Percentiles rank a stretch among this genome's conserved stretches.
These are phyloP conservation scores for Pseudocercospora fijiensis DNA, from an alignment of 2,329 filamentous ascomycete genomes.

Conservation along the genomic window DNA sequence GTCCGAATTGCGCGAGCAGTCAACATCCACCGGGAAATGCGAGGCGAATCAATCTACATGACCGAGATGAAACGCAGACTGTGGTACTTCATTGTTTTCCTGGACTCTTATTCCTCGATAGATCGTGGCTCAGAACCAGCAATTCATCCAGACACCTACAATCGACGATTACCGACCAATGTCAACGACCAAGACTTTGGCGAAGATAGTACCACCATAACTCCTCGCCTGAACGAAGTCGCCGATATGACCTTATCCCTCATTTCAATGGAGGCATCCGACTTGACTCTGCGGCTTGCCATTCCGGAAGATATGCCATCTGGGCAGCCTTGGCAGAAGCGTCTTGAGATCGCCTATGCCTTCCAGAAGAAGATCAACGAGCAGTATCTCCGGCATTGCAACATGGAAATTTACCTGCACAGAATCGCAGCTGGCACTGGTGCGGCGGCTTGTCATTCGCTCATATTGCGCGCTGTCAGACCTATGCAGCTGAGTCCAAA, in stretches of 20 bases:
- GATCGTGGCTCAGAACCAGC: constrained; percentile 37
- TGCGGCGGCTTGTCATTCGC: constrained; percentile 24
- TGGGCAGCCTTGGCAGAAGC: constrained; percentile 33
- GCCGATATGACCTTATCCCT: constrained; percentile 37
- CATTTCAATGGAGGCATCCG: constrained; percentile 22
- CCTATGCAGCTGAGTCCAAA: constrained; percentile 31
- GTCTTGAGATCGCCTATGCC: constrained; percentile 32
- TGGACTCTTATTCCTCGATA: constrained; percentile 34
- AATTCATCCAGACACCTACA: constrained; percentile 28
- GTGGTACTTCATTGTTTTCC: constrained; percentile 36
- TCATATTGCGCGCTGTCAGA: constrained; percentile 35
- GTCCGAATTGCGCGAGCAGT: constrained; percentile 38
- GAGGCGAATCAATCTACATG: constrained; percentile 29
- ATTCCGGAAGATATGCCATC: constrained; percentile 19
- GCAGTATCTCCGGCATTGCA: constrained; percentile 31
- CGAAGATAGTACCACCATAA: constrained; percentile 26
- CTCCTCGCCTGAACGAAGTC: constrained; percentile 24
- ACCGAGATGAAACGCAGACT: constrained; percentile 36
- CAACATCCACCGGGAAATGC: constrained; percentile 34
- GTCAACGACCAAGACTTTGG: constrained; percentile 38
- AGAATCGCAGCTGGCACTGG: constrained; percentile 26
- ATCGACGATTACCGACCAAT: constrained; percentile 31
- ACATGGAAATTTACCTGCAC: constrained; percentile 27
- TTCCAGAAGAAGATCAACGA: constrained; percentile 29
- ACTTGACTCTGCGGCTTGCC: constrained; percentile 20